Evolutionary conservation across 1,139 yeast species (phyloP), one percentile per base, ranked within the genome.

Genomic region (Sugiyamaella paludigena): DNA sequence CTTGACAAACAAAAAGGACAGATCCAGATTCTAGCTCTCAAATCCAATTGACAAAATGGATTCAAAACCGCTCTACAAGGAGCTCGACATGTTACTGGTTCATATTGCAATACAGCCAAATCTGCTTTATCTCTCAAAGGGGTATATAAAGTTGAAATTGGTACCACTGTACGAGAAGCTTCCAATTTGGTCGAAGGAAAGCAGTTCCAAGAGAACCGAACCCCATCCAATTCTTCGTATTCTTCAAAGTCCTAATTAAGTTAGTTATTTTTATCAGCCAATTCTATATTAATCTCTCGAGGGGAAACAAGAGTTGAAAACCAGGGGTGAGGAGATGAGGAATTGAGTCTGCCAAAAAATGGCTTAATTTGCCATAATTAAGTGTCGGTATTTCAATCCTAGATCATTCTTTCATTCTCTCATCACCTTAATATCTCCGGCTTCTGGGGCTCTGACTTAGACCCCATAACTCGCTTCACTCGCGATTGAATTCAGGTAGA

Each of bases 71-170:
- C 84, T 60, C 87, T 82, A 77, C 99, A 92, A 52, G 81, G 81
- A 43, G 84, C 80, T 55, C 89, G 78, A 74, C 99, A 92, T 45
- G 82, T 75, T 47, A 85, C 83, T 7, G 99, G 98, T 71, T 92
- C 97, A 68, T 92, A 89, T 59, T 81, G 82, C 48, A 95, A 92
- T 46, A 86, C 72, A 15, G 92, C 84, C 57, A 91, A 74, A 58
- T 85, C 92, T 53, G 85, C 85, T 60, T 89, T 79, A 52, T 79
- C 80, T 66, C 87, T 81, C 61, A 94, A 78, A 11, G 99, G 99
- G 12, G 98, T 89, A 74, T 91, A 92, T 57, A 92, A 73, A 52
- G 96, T 87, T 36, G 98, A 96, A 31, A 94, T 84, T 13, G 99
- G 98, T 35, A 92, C 94, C 24, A 92, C 96, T 61, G 91, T 85